Evolutionary conservation across 2,329 filamentous ascomycete species (phyloP).

Genomic region (Fusarium sp.): DNA sequence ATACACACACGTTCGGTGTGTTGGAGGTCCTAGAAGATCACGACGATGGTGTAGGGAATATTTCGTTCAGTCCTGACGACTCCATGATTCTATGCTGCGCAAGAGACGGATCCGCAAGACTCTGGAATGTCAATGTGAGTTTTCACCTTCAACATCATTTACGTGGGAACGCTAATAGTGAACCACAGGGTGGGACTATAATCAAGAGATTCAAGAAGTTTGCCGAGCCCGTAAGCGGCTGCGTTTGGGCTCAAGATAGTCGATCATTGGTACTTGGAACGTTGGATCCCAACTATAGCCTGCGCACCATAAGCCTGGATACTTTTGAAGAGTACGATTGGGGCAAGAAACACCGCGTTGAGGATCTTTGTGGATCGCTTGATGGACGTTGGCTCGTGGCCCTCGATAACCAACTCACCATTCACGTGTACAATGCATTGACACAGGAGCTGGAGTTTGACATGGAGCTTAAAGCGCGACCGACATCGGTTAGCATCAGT

Average conservation of each 20-base stretch:
- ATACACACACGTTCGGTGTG: slow-evolving; percentile 77
- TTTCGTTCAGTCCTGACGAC: slow-evolving; percentile 94
- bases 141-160: neutral
- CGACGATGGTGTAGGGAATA: slow-evolving; percentile 78
- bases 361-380: slow-evolving; percentile 85
- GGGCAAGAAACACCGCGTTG: slow-evolving; percentile 79
- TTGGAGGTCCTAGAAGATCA: slow-evolving; percentile 75
- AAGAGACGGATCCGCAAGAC: slow-evolving; percentile 76
- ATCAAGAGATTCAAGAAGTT: slow-evolving; percentile 77
- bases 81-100: slow-evolving; percentile 87
- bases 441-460: slow-evolving; percentile 82
- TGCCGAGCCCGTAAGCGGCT: slow-evolving; percentile 86
- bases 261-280: slow-evolving; percentile 83
- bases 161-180: slow-evolving; percentile 35
- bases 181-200: slow-evolving; percentile 69
- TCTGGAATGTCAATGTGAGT: slow-evolving; percentile 80
- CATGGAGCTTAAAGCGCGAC: slow-evolving; percentile 72
- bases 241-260: slow-evolving; percentile 88
- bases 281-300: slow-evolving; percentile 74
- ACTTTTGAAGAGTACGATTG: slow-evolving; percentile 75
- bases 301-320: slow-evolving; percentile 78
- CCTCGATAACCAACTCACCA: slow-evolving; percentile 75
- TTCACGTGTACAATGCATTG: slow-evolving; percentile 86
- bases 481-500: slow-evolving; percentile 86
- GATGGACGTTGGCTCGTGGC: slow-evolving; percentile 86